Evolutionary conservation across 2,329 filamentous ascomycete species (phyloP), one percentile per base, ranked within the genome.

Genomic region (Drechslerella coelobrocha): DNA sequence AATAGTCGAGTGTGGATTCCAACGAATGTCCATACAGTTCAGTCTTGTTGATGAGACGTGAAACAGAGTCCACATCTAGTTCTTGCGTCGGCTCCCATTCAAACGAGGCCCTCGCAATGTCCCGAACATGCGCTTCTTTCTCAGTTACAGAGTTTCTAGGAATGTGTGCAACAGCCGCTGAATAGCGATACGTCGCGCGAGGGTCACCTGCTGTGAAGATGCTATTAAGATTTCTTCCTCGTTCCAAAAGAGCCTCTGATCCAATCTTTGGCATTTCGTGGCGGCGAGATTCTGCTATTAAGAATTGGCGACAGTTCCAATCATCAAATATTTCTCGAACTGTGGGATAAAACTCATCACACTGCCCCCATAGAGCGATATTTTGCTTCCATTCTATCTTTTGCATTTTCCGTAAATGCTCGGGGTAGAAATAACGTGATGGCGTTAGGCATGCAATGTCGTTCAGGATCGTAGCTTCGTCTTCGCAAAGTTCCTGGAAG

Each of bases 321-420:
- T 81, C 76, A 1, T 75, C 23, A 2, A 82, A 75, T 10, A 84
- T 79, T 0, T 57, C 72, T 2, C 73, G 26, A 0, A 82, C 81
- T 2, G 72, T 45, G 0, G 73, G 65, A 34, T 77, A 76, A 34
- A 84, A 83, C 0, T 74, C 73, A 0, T 78, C 78, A 60, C 84
- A 79, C 57, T 86, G 84, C 0, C 81, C 75, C 1, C 72, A 8
- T 76, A 78, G 1, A 78, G 77, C 0, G 84, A 74, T 0, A 47
- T 14, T 0, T 61, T 0, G 0, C 73, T 52, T 0, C 84, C 84
- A 86, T 0, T 10, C 0, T 1, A 84, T 78, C 0, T 43, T 77
- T 62, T 86, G 82, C 83, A 85, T 85, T 0, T 77, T 76, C 9
- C 73, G 54, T 9, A 77, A 14, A 9, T 81, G 23, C 0, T 5